Evolutionary conservation across 169 alveolate species (phyloP).

Genomic region (Eimeria mitis): DNA sequence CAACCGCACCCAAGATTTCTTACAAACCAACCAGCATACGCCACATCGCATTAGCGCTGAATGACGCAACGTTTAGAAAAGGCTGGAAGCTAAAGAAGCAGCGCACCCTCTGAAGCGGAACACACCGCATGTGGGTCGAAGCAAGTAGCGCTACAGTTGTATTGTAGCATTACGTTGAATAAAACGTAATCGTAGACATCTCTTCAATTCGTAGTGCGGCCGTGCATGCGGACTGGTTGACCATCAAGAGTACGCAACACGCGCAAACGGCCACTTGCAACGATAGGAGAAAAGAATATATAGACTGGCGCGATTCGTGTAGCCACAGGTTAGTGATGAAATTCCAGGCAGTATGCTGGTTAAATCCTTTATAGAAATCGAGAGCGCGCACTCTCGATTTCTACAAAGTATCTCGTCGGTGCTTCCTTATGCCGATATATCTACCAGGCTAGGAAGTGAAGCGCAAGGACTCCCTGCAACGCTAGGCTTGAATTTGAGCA

Average conservation of each 20-base stretch:
- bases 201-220: not conserved
- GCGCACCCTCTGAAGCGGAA: constrained; percentile 2
- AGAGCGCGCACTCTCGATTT: not conserved
- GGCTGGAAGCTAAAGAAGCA: not conserved
- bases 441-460: not conserved
- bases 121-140: not conserved
- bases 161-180: not conserved
- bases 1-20: no score
- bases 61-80: not conserved
- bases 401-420: not conserved
- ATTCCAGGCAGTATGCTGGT: no score
- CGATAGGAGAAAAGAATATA: no score
- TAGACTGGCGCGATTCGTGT: no score
- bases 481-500: not conserved
- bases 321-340: no score
- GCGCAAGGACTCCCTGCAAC: not conserved
- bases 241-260: no score
- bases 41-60: no score
- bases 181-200: not conserved
- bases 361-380: no score
- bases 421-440: not conserved
- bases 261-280: no score
- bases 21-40: not conserved
- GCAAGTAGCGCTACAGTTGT: not conserved
- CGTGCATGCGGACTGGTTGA: no score